phyloP scores from a whole-genome alignment of 2,329 filamentous ascomycete genomes.

The Chalara sp. region DNA sequence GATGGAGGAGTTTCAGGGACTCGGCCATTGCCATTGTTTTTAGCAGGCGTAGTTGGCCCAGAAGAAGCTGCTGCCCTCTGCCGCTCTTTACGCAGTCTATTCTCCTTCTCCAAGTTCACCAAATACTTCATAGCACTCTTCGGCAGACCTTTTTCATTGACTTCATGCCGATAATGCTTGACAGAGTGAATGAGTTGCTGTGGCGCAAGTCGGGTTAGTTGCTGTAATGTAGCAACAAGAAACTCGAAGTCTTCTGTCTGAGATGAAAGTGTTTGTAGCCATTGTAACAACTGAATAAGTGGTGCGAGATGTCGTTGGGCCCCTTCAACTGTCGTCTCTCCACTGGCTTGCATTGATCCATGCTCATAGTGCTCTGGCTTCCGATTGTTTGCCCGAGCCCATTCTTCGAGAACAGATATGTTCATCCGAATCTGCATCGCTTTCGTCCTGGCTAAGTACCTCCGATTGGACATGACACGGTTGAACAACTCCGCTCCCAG shows the following conservation, averaged over 20 bases:
- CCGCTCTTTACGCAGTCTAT: slow-evolving; percentile 50
- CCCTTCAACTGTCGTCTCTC: slow-evolving; percentile 81
- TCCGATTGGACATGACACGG: slow-evolving; percentile 91
- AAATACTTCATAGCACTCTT: slow-evolving; percentile 88
- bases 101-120: slow-evolving; percentile 69
- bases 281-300: slow-evolving; percentile 89
- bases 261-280: slow-evolving; percentile 96
- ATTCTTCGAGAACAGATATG: slow-evolving; percentile 89
- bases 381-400: slow-evolving; percentile 88
- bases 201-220: slow-evolving; percentile 76
- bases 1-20: slow-evolving; percentile 34
- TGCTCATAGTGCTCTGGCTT: slow-evolving; percentile 94
- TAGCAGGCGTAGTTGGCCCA: slow-evolving; percentile 32
- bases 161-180: slow-evolving; percentile 88
- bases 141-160: slow-evolving; percentile 85
- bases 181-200: slow-evolving; percentile 88
- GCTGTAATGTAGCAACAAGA: slow-evolving; percentile 80
- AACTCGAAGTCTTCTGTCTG: slow-evolving; percentile 80
- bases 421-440: slow-evolving; percentile 99
- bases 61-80: slow-evolving; percentile 41
- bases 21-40: slow-evolving; percentile 34
- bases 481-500: slow-evolving; percentile 95
- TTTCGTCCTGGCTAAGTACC: slow-evolving; percentile 91
- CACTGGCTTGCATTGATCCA: slow-evolving; percentile 76
- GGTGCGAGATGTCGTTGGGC: slow-evolving; percentile 80